These are phyloP conservation scores for Phytophthora cactorum DNA, from an alignment of 352 stramenopile species.

Conservation along the genomic window DNA sequence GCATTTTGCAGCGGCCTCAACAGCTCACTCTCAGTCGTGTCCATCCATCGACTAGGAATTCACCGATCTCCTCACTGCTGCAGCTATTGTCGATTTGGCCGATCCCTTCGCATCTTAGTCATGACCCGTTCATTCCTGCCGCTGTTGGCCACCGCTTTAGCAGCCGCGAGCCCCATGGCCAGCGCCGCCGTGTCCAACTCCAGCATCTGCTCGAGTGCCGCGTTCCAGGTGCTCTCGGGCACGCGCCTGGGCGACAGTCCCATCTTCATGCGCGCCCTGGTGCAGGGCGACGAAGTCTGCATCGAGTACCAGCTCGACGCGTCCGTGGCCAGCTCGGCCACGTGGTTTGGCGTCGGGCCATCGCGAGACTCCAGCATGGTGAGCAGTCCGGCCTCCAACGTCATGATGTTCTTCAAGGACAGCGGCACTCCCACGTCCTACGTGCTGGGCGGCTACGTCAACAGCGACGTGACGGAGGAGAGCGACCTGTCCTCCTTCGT, in stretches of 20 bases:
- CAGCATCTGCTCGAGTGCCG: constrained; percentile 56
- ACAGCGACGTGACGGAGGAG: constrained; percentile 48
- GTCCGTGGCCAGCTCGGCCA: constrained; percentile 38
- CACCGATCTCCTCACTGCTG: background rate
- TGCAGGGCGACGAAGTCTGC: constrained; percentile 65
- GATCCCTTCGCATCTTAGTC: constrained; percentile 11
- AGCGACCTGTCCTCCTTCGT: constrained; percentile 52
- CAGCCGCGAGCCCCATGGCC: constrained; percentile 10
- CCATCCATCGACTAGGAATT: constrained; percentile 12
- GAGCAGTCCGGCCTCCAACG: constrained; percentile 68
- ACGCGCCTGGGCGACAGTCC: constrained; percentile 62
- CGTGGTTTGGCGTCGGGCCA: constrained; percentile 73
- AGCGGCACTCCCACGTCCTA: constrained; percentile 49
- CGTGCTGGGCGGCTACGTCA: constrained; percentile 56
- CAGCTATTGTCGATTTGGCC: constrained; percentile 31
- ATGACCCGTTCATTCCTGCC: constrained; percentile 18
- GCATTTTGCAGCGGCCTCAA: constrained; percentile 19
- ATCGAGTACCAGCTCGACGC: constrained; percentile 67
- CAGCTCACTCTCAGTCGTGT: constrained; percentile 2
- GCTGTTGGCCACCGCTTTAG: constrained; percentile 16
- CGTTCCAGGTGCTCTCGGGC: constrained; percentile 53
- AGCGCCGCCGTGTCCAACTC: constrained; percentile 30
- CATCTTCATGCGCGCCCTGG: constrained; percentile 62
- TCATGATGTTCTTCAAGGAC: constrained; percentile 74
- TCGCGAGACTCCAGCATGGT: constrained; percentile 59